Conservation (phyloP, 306 rosid genomes). For the Calophaca sinica region DNA sequence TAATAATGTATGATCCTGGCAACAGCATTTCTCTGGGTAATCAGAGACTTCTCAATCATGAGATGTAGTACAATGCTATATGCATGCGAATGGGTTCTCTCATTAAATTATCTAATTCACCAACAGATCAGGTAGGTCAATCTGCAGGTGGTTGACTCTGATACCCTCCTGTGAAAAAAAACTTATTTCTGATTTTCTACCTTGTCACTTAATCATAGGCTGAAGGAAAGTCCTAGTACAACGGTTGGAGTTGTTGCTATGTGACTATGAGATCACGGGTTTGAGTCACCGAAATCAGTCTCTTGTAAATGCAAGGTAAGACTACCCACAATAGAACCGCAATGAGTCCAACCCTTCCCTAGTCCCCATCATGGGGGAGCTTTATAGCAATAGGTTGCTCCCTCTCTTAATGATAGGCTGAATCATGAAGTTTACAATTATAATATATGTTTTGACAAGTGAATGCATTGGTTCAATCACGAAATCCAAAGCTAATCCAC, state of each 20-base stretch:
- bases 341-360: neutral
- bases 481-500: neutral
- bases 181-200: neutral
- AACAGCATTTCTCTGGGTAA: neutral
- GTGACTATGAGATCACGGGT: neutral
- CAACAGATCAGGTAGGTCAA: slow-evolving; percentile 19
- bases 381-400: neutral
- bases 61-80: neutral
- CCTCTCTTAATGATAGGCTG: neutral
- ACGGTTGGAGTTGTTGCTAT: neutral
- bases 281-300: neutral
- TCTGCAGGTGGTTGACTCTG: too few species aligned
- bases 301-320: neutral
- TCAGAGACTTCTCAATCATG: slow-evolving; percentile 10
- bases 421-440: neutral
- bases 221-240: neutral
- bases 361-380: neutral
- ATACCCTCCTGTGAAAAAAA: neutral
- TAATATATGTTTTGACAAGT: neutral
- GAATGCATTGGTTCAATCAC: neutral
- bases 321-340: neutral
- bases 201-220: neutral
- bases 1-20: neutral
- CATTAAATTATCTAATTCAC: neutral
- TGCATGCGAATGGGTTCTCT: neutral